Evolutionary conservation across 179 eudicot genomes (phyloP).

Genomic region (Nepenthes alata): DNA sequence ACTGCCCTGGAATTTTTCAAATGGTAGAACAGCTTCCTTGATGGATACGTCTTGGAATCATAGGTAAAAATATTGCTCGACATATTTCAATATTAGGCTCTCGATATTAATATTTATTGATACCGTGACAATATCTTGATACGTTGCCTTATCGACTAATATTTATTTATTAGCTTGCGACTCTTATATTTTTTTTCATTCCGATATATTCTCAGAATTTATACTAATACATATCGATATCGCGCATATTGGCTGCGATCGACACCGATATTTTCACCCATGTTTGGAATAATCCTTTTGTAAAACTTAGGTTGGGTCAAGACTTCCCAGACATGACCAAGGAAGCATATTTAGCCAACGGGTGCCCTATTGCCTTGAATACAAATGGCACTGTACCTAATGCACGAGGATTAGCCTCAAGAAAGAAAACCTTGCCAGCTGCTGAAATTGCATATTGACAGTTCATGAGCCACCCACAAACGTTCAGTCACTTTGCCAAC

Average conservation of each 20-base stretch:
- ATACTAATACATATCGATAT: too few relatives aligned
- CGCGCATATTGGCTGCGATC: too few relatives aligned
- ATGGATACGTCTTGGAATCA: conserved; percentile 78
- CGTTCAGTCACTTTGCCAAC: conserved; percentile 71
- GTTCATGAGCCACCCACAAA: conserved; percentile 79
- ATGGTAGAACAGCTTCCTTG: conserved; percentile 97
- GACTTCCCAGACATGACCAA: conserved; percentile 94
- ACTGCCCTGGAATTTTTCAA: conserved; percentile 88
- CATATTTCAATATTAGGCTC: too few relatives aligned
- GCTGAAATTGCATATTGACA: conserved; percentile 91
- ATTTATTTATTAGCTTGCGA: too few relatives aligned
- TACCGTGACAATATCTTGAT: too few relatives aligned
- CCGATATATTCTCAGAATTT: too few relatives aligned
- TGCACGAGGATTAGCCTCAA: conserved; percentile 98
- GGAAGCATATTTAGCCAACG: conserved; percentile 88
- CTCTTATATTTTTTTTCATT: too few relatives aligned
- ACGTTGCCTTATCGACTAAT: too few relatives aligned
- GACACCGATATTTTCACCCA: too few relatives aligned
- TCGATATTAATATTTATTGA: too few relatives aligned
- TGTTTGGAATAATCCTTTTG: conserved; percentile 26
- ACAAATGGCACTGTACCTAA: conserved; percentile 97
- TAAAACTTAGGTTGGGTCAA: conserved; percentile 58
- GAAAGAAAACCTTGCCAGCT: conserved; percentile 75
- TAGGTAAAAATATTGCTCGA: neutral
- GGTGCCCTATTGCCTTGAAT: conserved; percentile 95